Percentiles rank a stretch among this genome's conserved stretches.
Evolutionary conservation across 108 stramenopile species (phyloP).

Genomic region (Pseudonitzschia multiseries): DNA sequence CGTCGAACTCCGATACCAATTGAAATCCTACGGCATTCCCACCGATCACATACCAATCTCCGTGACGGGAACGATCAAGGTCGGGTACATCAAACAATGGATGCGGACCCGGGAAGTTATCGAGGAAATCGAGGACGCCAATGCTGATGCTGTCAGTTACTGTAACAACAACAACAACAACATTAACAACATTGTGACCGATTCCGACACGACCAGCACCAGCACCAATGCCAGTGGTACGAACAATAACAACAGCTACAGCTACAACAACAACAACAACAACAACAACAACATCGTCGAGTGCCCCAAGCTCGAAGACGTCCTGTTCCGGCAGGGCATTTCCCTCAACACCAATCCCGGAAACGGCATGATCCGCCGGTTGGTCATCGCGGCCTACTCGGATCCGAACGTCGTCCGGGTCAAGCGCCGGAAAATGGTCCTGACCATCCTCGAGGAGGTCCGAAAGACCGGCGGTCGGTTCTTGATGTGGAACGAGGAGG

Average conservation of each 20-base stretch:
- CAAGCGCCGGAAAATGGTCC: neutral
- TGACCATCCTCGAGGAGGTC: neutral
- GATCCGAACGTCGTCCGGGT: neutral
- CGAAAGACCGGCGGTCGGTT: neutral
- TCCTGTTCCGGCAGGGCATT: constrained; percentile 7
- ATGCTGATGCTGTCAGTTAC: too few species aligned
- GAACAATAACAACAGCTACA: neutral
- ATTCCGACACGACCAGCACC: too few species aligned
- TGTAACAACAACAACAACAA: too few species aligned
- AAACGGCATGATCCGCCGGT: neutral
- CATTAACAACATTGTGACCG: too few species aligned
- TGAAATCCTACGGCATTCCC: constrained; percentile 26
- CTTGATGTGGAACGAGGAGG: constrained; percentile 11
- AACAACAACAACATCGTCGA: neutral
- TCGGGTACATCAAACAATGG: constrained; percentile 24
- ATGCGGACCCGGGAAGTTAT: neutral
- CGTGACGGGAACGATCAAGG: constrained; percentile 14
- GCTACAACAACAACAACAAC: neutral
- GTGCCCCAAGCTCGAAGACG: neutral
- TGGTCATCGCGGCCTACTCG: neutral
- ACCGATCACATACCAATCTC: constrained; percentile 16
- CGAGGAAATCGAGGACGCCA: neutral
- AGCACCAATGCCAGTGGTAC: too few species aligned
- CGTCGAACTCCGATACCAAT: constrained; percentile 6
- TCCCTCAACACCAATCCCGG: neutral